Evolutionary conservation across 441 rosid genomes (phyloP).

Genomic region (Capsella rubella): DNA sequence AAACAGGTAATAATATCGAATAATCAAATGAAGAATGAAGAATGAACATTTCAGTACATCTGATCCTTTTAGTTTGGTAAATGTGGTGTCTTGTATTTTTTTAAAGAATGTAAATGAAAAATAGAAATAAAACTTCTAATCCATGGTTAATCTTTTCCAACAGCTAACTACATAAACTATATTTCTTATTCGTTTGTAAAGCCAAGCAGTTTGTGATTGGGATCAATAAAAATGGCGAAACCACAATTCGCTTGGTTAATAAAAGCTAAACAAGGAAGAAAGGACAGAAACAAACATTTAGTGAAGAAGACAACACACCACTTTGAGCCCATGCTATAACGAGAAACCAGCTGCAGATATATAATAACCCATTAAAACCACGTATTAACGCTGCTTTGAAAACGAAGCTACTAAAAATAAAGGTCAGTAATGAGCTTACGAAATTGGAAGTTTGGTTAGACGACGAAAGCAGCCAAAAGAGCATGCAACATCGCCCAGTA

Average conservation of each 20-base stretch:
- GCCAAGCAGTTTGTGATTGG: conserved; percentile 66
- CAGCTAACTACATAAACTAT: conserved; percentile 30
- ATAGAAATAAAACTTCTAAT: not conserved
- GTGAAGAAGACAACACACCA: conserved; percentile 31
- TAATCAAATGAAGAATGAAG: no score
- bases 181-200: conserved; percentile 33
- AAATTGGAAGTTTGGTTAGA: conserved; percentile 54
- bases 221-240: conserved; percentile 53
- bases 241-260: conserved; percentile 51
- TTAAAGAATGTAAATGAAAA: no score
- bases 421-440: conserved; percentile 45
- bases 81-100: no score
- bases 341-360: conserved; percentile 29
- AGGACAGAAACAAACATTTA: not conserved
- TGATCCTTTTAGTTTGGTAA: no score
- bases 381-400: not conserved
- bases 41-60: no score
- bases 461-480: conserved; percentile 73
- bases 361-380: not conserved
- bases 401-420: not conserved
- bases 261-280: conserved; percentile 38
- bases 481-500: conserved; percentile 95
- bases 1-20: no score
- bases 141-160: conserved; percentile 17
- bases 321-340: conserved; percentile 8